phyloP scores from a whole-genome alignment of 345 rosid genomes.

The Trapa bicornis region DNA sequence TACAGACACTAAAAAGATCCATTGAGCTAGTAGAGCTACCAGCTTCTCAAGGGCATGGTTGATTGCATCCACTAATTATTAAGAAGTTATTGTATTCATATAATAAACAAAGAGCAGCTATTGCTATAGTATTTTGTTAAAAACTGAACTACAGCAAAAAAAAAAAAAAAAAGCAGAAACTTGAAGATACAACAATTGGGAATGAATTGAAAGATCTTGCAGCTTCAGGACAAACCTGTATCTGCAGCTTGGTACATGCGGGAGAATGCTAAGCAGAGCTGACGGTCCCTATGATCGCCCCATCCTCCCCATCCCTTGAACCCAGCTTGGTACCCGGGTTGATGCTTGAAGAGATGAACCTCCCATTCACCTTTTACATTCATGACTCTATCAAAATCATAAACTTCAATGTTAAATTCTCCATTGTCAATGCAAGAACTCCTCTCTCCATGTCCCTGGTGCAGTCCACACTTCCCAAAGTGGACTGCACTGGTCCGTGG shows the following conservation, averaged over 20 bases:
- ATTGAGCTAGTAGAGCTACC: background rate
- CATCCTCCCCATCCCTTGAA: slow-evolving; percentile 99
- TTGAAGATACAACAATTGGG: background rate
- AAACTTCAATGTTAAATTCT: slow-evolving; percentile 36
- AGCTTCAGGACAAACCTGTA: slow-evolving; percentile 14
- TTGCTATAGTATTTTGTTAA: background rate
- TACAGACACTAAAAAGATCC: background rate
- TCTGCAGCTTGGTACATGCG: slow-evolving; percentile 26
- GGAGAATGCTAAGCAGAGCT: slow-evolving; percentile 66
- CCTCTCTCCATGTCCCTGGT: slow-evolving; percentile 64
- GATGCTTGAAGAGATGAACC: slow-evolving; percentile 42
- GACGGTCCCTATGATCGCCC: slow-evolving; percentile 86
- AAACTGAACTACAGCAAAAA: slow-evolving; percentile 3
- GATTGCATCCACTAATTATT: background rate
- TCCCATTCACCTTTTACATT: slow-evolving; percentile 57
- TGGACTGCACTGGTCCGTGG: slow-evolving; percentile 89
- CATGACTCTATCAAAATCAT: slow-evolving; percentile 45
- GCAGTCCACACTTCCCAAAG: slow-evolving; percentile 96
- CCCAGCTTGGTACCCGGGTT: slow-evolving; percentile 89
- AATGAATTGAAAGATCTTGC: slow-evolving; percentile 6
- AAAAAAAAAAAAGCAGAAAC: background rate
- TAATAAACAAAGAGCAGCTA: background rate
- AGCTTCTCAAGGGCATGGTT: background rate
- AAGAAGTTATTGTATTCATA: background rate
- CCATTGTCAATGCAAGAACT: slow-evolving; percentile 77